Percentiles rank a stretch among this genome's conserved stretches.
phyloP scores from a whole-genome alignment of 768 basidiomycete species.

The Tricholoma hemisulphureum region DNA sequence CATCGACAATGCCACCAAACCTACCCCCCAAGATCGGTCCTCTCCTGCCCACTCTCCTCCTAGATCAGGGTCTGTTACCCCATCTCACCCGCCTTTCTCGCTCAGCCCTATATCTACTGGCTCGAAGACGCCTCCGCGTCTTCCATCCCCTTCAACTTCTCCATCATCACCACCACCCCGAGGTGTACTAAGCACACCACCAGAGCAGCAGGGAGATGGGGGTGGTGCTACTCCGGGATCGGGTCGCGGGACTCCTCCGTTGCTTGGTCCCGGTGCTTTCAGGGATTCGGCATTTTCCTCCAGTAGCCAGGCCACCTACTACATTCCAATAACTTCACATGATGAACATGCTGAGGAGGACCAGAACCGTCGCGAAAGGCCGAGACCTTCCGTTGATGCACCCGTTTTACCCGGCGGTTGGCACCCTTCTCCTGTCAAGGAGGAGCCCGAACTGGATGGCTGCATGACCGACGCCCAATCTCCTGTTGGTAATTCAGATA shows the following conservation, averaged over 20 bases:
- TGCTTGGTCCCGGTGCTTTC: slow-evolving; percentile 60
- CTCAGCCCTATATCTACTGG: slow-evolving; percentile 35
- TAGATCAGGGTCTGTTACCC: slow-evolving; percentile 3
- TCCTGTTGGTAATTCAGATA: slow-evolving; percentile 23
- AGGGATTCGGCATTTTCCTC: slow-evolving; percentile 65
- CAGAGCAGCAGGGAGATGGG: background rate
- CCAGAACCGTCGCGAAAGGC: slow-evolving; percentile 7
- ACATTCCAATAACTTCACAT: slow-evolving; percentile 64
- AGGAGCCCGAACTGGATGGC: slow-evolving; percentile 32
- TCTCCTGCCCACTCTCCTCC: slow-evolving; percentile 1
- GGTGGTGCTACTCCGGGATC: background rate
- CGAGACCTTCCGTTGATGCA: slow-evolving; percentile 10
- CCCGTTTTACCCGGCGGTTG: slow-evolving; percentile 54
- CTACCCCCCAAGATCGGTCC: background rate
- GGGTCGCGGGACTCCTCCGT: slow-evolving; percentile 28
- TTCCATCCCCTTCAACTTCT: slow-evolving; percentile 25
- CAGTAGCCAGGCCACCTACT: slow-evolving; percentile 42
- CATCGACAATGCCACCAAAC: background rate
- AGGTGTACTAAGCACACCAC: background rate
- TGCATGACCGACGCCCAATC: slow-evolving; percentile 2
- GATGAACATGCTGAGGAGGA: slow-evolving; percentile 28
- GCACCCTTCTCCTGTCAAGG: slow-evolving; percentile 54
- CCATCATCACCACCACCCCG: slow-evolving; percentile 8
- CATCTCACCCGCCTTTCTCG: slow-evolving; percentile 13
- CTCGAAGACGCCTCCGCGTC: slow-evolving; percentile 40